Evolutionary conservation across 2,329 filamentous ascomycete genomes (phyloP).

Genomic region (Pezicula radicicola): DNA sequence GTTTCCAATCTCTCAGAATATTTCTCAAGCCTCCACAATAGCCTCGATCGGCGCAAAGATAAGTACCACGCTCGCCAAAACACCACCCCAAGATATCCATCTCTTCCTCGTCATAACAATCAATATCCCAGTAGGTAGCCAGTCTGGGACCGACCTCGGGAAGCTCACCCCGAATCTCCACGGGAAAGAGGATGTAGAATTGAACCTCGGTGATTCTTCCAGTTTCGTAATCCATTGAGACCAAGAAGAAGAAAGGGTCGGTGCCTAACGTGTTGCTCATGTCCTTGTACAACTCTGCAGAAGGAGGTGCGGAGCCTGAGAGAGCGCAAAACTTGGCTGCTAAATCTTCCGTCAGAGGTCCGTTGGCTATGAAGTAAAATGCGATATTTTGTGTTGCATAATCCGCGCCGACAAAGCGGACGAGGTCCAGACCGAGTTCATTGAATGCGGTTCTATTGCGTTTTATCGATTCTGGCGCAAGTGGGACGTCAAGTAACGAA

Average conservation of each 20-base stretch:
- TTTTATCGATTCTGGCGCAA: background rate
- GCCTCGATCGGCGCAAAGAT: background rate
- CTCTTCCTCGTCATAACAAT: constrained; percentile 1
- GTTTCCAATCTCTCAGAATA: background rate
- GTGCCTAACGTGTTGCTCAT: constrained; percentile 1
- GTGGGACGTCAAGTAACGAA: background rate
- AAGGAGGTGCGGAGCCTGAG: background rate
- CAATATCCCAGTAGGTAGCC: constrained; percentile 1
- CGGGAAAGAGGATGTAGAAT: constrained; percentile 3
- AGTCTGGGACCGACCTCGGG: constrained; percentile 1
- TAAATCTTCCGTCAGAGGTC: background rate
- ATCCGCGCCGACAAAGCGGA: background rate
- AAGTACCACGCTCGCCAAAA: background rate
- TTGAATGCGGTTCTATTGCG: background rate
- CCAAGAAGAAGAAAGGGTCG: constrained; percentile 1
- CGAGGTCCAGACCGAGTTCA: background rate
- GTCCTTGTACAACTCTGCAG: background rate
- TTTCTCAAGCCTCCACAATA: background rate
- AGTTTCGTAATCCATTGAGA: background rate
- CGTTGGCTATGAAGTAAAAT: constrained; percentile 1
- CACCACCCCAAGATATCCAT: constrained; percentile 3
- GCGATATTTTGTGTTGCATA: background rate
- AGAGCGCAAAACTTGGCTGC: background rate
- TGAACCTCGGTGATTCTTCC: background rate
- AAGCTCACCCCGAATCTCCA: constrained; percentile 1